A percentile compares a stretch with the other conserved stretches of the same genome.
Conservation (phyloP, 352 stramenopile genomes). For the Phytopythium litorale region DNA sequence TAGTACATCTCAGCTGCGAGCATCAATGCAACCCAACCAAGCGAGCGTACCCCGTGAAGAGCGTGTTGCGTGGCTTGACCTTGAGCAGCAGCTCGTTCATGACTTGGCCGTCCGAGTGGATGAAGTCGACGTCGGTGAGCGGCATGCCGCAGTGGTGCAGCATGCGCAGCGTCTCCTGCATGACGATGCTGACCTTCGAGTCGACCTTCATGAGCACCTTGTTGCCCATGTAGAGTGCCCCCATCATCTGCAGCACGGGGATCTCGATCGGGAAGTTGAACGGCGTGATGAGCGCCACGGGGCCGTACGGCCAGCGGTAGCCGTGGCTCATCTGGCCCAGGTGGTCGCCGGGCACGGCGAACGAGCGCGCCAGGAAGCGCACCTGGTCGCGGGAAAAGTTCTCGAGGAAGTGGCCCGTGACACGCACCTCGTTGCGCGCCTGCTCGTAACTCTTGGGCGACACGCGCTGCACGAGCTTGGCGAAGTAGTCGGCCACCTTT, state of each 20-base stretch:
- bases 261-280: constrained; percentile 99
- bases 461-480: constrained; percentile 94
- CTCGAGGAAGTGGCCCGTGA: constrained; percentile 96
- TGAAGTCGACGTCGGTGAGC: constrained; percentile 94
- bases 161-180: constrained; percentile 97
- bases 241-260: constrained; percentile 98
- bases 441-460: constrained; percentile 97
- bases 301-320: constrained; percentile 96
- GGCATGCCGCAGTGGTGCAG: constrained; percentile 96
- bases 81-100: constrained; percentile 95
- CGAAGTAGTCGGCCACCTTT: constrained; percentile 95
- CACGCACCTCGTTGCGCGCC: constrained; percentile 88
- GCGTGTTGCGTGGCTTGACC: constrained; percentile 93
- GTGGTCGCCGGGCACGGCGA: constrained; percentile 96
- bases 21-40: not conserved
- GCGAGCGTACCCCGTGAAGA: constrained; percentile 92
- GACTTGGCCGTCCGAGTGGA: constrained; percentile 93
- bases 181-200: constrained; percentile 96
- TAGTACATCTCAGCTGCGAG: not conserved
- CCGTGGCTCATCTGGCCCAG: constrained; percentile 92
- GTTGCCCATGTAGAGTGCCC: constrained; percentile 98
- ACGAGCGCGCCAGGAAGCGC: constrained; percentile 95
- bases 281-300: constrained; percentile 95
- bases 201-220: constrained; percentile 95
- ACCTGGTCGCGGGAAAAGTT: constrained; percentile 98